Base-by-base conservation (phyloP, 2,329 filamentous ascomycete species). In the Hawksworthiomyces lignivorus region DNA sequence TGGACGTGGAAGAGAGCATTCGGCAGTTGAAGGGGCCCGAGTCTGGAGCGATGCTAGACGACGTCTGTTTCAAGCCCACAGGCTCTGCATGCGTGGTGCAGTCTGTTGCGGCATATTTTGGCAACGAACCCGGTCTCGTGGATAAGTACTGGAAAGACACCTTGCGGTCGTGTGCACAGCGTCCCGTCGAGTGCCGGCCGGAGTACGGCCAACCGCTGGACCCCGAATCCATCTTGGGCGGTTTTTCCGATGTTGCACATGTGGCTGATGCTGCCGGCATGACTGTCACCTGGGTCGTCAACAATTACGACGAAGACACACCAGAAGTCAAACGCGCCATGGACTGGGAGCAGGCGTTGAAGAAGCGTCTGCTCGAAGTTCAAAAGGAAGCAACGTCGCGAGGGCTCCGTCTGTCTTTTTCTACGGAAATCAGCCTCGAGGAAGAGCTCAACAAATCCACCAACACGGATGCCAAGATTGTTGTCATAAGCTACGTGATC, bases 381-480 rank as follows among this genome's bases (percentile, higher is more conserved):
- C 87, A 95, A 60, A 67, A 75, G 12, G 88, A 98, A 62, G 94
- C 92, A 7, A 63, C 63, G 4, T 71, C 82, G 17, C 80, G 85
- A 36, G 89, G 89, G 1, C 73, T 98, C 9, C 77, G 92, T 17
- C 67, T 98, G 27, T 97, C 89, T 7, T 98, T 97, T 71, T 94
- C 81, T 37, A 94, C 92, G 0, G 92, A 98, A 64, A 86, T 90
- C 62, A 96, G 89, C 61, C 68, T 98, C 47, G 90, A 97, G 59
- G 77, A 96, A 58, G 92, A 98, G 58, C 72, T 98, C 44, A 98
- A 96, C 69, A 95, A 97, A 65, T 94, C 88, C 28, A 96, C 88
- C 37, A 98, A 98, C 62, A 97, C 92, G 0, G 92, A 98, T 61
- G 94, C 90, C 33, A 96, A 90, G 61, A 98, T 98, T 54, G 80